These are phyloP conservation scores for Rhizopogon roseolus DNA, from an alignment of 768 basidiomycete genomes.

Conservation along the genomic window DNA sequence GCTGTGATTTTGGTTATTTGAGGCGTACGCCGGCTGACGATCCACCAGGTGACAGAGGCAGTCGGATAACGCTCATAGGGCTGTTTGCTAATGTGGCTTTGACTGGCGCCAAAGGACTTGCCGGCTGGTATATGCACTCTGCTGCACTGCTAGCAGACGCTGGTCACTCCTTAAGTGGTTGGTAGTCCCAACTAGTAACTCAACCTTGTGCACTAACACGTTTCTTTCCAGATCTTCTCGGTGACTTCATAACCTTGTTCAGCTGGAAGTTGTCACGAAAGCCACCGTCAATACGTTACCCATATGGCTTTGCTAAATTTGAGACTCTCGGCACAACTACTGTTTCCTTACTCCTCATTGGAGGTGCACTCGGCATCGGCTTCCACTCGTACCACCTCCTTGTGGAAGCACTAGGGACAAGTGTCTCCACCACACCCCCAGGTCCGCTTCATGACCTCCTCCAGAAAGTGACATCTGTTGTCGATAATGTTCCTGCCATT, in stretches of 20 bases:
- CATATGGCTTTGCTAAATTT: conserved; percentile 90
- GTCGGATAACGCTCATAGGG: conserved; percentile 80
- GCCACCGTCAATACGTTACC: conserved; percentile 76
- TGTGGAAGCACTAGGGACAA: conserved; percentile 63
- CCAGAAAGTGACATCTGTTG: conserved; percentile 47
- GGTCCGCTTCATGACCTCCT: conserved; percentile 64
- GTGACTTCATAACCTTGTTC: conserved; percentile 87
- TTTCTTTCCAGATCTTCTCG: conserved; percentile 58
- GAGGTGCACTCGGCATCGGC: conserved; percentile 80
- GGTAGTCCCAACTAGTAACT: conserved; percentile 20
- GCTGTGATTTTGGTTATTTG: conserved; percentile 14
- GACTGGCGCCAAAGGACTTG: conserved; percentile 78
- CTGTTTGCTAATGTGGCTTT: conserved; percentile 77
- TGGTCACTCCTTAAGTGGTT: conserved; percentile 85
- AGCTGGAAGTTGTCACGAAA: conserved; percentile 83
- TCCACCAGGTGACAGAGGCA: conserved; percentile 68
- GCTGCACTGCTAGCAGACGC: conserved; percentile 91
- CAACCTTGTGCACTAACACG: conserved; percentile 7
- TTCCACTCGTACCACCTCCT: conserved; percentile 89
- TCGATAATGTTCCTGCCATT: conserved; percentile 48
- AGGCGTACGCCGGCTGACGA: background rate
- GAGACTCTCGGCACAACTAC: conserved; percentile 93
- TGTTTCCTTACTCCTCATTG: conserved; percentile 81
- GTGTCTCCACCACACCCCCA: conserved; percentile 57
- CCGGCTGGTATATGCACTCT: conserved; percentile 88